Base-by-base conservation (phyloP, 2,329 filamentous ascomycete genomes). In the Knufia fluminis region DNA sequence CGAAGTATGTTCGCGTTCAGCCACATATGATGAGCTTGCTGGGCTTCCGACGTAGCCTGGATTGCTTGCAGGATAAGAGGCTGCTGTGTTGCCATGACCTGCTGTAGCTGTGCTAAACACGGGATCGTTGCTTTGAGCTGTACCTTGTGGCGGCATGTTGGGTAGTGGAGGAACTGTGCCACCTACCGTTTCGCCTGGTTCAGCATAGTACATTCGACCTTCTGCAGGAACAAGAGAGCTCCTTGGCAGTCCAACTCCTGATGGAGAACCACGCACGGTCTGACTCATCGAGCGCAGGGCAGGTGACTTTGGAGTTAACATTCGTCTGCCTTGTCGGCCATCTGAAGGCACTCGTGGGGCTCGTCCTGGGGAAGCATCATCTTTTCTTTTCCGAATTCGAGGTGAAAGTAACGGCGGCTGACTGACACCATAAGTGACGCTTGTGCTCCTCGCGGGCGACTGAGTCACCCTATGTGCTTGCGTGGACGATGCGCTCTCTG, bases 251-350 rank as follows among this genome's bases (percentile, higher is more conserved):
- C 1, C 70, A 73, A 20, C 67, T 70, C 16, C 69, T 71, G 43
- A 63, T 26, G 65, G 64, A 41, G 68, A 67, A 31, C 74, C 57
- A 61, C 65, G 48, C 48, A 65, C 40, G 26, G 71, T 70, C 10
- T 76, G 59, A 57, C 75, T 79, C 16, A 72, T 67, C 22, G 74
- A 69, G 53, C 78, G 73, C 35, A 72, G 46, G 3, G 60, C 65
- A 8, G 79, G 78, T 8, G 80, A 81, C 54, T 73, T 71, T 1
- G 80, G 77, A 9, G 76, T 80, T 52, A 80, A 60, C n/a, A 78
- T 72, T 28, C 73, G 72, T 54, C 78, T 53, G 26, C 50, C 53
- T n/a, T 40, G 8, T 19, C 48, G 49, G 22, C 39, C 19, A 26
- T 45, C 45, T 12, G 43, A 4, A 9, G 43, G 38, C 14, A 41